phyloP scores from a whole-genome alignment of 768 basidiomycete genomes.

The Tricholoma sp. region DNA sequence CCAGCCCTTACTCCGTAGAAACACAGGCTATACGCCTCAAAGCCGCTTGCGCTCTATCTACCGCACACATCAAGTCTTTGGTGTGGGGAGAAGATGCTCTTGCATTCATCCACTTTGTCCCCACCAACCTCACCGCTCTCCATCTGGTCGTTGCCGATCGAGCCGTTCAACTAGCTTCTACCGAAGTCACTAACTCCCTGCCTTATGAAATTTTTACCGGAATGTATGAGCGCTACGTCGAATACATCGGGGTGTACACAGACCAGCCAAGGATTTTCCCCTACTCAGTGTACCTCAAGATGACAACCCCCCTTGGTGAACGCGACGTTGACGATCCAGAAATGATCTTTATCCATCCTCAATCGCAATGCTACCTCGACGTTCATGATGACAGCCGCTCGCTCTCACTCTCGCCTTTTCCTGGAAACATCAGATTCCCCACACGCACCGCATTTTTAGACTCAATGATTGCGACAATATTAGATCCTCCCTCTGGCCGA shows the following conservation, averaged over 20 bases:
- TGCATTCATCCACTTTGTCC: conserved; percentile 3
- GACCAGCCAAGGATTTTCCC: background rate
- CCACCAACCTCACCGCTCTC: background rate
- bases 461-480: background rate
- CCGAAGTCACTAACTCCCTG: background rate
- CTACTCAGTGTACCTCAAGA: background rate
- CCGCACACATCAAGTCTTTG: background rate
- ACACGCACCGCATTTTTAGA: conserved; percentile 6
- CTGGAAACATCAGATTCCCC: conserved; percentile 10
- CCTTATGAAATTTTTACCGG: too few relatives aligned
- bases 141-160: conserved; percentile 2
- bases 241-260: background rate
- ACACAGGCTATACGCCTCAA: background rate
- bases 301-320: background rate
- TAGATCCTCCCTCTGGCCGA: background rate
- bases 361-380: conserved; percentile 9
- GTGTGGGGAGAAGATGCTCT: conserved; percentile 8
- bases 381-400: conserved; percentile 11
- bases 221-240: too few relatives aligned
- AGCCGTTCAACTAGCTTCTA: background rate
- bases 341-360: conserved; percentile 11
- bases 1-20: too few relatives aligned
- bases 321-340: conserved; percentile 2
- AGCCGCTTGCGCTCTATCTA: background rate
- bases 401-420: conserved; percentile 8